These are phyloP conservation scores for Crotalaria pallida DNA, from an alignment of 306 rosid species.

Conservation along the genomic window DNA sequence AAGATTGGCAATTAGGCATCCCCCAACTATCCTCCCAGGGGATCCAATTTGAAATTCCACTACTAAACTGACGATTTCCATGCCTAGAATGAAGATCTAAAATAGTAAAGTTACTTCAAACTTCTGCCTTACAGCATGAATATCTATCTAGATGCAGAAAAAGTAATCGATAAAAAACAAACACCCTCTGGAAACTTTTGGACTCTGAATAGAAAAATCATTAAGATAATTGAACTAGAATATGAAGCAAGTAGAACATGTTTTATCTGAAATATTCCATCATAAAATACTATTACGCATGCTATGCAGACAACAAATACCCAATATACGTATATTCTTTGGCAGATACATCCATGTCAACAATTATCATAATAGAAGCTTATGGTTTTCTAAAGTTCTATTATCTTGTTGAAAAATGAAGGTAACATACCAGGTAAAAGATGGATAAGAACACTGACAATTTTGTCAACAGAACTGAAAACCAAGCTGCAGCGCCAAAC, in stretches of 20 bases:
- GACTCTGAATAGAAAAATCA: not conserved
- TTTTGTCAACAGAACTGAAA: constrained; percentile 69
- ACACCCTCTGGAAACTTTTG: not conserved
- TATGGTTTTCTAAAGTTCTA: not conserved
- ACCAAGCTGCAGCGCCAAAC: constrained; percentile 90
- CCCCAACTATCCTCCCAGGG: no score
- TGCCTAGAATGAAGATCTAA: constrained; percentile 16
- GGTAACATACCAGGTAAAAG: constrained; percentile 61
- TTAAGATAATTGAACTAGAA: not conserved
- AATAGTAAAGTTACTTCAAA: not conserved
- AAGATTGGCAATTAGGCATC: no score
- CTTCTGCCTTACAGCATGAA: not conserved
- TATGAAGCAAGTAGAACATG: not conserved
- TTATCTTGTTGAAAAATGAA: not conserved
- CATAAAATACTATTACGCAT: not conserved
- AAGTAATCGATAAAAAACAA: not conserved
- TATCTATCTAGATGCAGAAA: not conserved
- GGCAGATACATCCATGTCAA: not conserved
- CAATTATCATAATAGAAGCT: not conserved
- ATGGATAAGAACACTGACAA: constrained; percentile 79
- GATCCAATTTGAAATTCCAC: not conserved
- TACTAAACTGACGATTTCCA: not conserved
- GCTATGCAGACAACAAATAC: not conserved
- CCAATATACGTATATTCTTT: not conserved
- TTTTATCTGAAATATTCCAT: not conserved